phyloP scores from a whole-genome alignment of 1,284 basidiomycete species.

The Golubevia pallescens region DNA sequence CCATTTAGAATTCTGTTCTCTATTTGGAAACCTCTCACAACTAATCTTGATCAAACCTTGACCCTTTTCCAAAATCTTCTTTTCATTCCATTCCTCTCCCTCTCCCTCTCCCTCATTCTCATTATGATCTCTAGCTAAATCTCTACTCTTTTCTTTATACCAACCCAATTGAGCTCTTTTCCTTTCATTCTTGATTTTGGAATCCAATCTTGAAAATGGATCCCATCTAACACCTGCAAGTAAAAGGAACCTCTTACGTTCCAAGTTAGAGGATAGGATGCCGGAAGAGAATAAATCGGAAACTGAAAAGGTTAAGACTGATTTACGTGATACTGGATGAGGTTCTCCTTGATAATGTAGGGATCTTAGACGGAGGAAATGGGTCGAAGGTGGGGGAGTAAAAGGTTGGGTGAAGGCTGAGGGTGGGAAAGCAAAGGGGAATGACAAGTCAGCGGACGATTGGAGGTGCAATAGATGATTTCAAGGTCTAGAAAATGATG shows the following conservation, averaged over 20 bases:
- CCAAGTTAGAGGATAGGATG: constrained; percentile 21
- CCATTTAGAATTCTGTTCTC: constrained; percentile 66
- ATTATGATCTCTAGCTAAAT: not conserved
- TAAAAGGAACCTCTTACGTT: constrained; percentile 64
- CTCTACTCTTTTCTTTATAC: constrained; percentile 10
- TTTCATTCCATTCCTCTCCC: constrained; percentile 1
- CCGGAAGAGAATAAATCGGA: constrained; percentile 34
- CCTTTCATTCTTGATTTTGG: not conserved
- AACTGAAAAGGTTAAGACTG: constrained; percentile 51
- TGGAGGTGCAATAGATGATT: too few species aligned
- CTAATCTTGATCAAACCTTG: constrained; percentile 60
- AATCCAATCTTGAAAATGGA: constrained; percentile 7
- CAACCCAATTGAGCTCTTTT: not conserved
- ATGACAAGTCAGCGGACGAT: too few species aligned
- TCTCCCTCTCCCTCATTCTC: not conserved
- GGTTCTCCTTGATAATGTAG: constrained; percentile 65
- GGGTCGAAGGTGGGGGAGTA: constrained; percentile 24
- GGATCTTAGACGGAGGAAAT: constrained; percentile 45
- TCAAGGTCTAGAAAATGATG: too few species aligned
- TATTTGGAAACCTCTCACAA: constrained; percentile 61
- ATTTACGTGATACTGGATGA: constrained; percentile 64
- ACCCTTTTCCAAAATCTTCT: constrained; percentile 1
- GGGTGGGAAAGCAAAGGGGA: too few species aligned
- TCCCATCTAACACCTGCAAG: constrained; percentile 59
- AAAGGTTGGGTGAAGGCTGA: constrained; percentile 32